Evolutionary conservation across 139 green algal species (phyloP).

Genomic region (Marvania coccoides): DNA sequence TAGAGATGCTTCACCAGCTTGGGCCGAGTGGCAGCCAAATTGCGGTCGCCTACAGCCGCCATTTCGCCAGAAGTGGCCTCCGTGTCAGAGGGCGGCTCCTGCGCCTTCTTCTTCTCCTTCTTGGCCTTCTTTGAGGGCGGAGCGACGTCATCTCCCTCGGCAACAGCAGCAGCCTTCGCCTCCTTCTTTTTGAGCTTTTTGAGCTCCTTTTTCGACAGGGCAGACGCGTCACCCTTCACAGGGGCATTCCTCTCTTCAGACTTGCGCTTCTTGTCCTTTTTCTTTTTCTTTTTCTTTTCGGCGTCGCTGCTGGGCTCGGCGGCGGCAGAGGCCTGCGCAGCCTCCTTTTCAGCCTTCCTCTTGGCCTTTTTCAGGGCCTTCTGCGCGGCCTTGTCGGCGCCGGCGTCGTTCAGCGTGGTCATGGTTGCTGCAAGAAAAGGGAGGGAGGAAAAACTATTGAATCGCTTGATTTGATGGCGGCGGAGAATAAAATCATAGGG

Average conservation of each 20-base stretch:
- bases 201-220: conserved; percentile 5
- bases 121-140: conserved; percentile 7
- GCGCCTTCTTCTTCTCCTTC: conserved; percentile 10
- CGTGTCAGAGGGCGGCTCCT: background rate
- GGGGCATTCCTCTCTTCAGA: background rate
- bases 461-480: too few relatives aligned
- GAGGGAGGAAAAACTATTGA: background rate
- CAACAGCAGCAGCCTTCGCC: background rate
- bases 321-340: background rate
- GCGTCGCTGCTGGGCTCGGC: background rate
- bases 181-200: conserved; percentile 21
- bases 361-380: conserved; percentile 17
- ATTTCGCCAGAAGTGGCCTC: conserved; percentile 16
- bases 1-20: conserved; percentile 58
- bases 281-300: conserved; percentile 17
- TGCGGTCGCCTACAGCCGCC: conserved; percentile 46
- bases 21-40: conserved; percentile 33
- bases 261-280: conserved; percentile 4
- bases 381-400: background rate
- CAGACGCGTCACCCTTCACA: background rate
- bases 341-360: background rate
- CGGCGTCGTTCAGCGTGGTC: background rate
- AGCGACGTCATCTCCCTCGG: background rate
- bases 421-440: background rate
- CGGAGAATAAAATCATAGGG: too few relatives aligned